Percentiles rank a stretch among this genome's conserved stretches.
Conservation (phyloP, 495 filamentous ascomycete genomes). For the Bacidia rubella region DNA sequence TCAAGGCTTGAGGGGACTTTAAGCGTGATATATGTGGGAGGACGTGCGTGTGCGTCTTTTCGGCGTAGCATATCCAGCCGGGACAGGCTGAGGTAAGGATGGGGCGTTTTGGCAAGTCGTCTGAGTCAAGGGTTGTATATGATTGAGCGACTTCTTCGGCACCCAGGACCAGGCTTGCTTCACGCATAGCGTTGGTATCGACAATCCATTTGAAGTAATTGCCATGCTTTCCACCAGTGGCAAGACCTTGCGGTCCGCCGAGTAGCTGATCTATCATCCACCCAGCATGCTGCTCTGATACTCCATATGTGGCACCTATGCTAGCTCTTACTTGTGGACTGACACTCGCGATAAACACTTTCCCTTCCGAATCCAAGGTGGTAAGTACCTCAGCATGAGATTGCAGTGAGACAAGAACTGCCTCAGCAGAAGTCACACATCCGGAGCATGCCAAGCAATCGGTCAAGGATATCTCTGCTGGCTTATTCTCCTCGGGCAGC, state of each 20-base stretch:
- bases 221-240: conserved; percentile 50
- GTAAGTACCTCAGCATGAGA: conserved; percentile 81
- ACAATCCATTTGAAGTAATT: conserved; percentile 77
- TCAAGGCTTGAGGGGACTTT: conserved; percentile 87
- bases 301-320: conserved; percentile 64
- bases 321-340: conserved; percentile 82
- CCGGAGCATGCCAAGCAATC: conserved; percentile 97
- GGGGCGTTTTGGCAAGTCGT: conserved; percentile 44
- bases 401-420: conserved; percentile 83
- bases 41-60: conserved; percentile 89
- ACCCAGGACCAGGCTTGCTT: conserved; percentile 62
- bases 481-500: conserved; percentile 39
- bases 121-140: conserved; percentile 9
- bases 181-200: conserved; percentile 69
- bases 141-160: conserved; percentile 60
- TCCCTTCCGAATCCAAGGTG: conserved; percentile 56
- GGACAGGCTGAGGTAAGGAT: conserved; percentile 86
- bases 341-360: conserved; percentile 78
- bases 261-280: conserved; percentile 75
- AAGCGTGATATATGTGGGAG: conserved; percentile 81
- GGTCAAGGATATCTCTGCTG: conserved; percentile 86
- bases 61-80: conserved; percentile 97
- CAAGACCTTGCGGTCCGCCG: conserved; percentile 52
- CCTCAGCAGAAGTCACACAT: conserved; percentile 94
- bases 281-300: conserved; percentile 59